phyloP scores from a whole-genome alignment of 371 early-diverging fungal species.

The Saksenaea oblongispora region DNA sequence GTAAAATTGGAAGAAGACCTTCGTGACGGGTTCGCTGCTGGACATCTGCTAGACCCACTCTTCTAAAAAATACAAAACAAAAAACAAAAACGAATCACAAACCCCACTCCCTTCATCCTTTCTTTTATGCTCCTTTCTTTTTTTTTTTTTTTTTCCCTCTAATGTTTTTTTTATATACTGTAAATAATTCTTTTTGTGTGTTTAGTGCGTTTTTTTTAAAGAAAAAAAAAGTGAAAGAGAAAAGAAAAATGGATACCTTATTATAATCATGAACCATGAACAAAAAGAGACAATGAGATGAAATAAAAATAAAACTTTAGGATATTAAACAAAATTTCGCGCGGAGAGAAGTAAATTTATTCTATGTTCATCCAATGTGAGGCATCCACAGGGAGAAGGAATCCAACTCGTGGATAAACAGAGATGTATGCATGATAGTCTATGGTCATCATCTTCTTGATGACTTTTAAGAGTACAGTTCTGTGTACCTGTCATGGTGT shows the following conservation, averaged over 20 bases:
- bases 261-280: constrained; percentile 4
- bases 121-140: constrained; percentile 7
- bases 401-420: too few species aligned
- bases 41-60: constrained; percentile 30
- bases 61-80: constrained; percentile 14
- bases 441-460: too few species aligned
- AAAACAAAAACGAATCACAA: neutral
- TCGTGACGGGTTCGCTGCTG: constrained; percentile 14
- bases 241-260: constrained; percentile 1
- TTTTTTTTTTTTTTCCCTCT: neutral
- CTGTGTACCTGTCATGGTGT: neutral
- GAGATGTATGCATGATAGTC: too few species aligned
- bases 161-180: neutral
- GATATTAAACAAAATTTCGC: neutral
- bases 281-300: neutral
- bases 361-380: too few species aligned
- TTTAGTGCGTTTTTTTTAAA: constrained; percentile 1
- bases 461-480: too few species aligned
- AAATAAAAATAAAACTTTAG: neutral
- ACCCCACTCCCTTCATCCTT: constrained; percentile 9
- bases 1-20: constrained; percentile 24
- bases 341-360: too few species aligned
- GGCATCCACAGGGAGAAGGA: too few species aligned
- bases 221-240: neutral
- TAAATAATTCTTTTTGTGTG: constrained; percentile 7